Conservation (phyloP, 1,284 basidiomycete species). For the Agaricales sp. region DNA sequence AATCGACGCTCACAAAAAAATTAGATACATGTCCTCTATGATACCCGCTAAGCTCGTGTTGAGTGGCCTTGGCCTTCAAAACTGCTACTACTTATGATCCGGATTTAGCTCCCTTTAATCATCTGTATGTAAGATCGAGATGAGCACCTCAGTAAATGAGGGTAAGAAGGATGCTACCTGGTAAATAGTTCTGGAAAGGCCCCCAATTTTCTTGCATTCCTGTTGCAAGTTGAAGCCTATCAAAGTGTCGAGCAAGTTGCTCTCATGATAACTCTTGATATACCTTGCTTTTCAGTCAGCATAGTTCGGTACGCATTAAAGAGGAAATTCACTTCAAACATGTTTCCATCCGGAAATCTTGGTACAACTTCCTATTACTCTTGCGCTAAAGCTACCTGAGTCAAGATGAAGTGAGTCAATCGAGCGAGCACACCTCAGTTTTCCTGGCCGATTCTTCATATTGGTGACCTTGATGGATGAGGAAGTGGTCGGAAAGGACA, state of each 20-base stretch:
- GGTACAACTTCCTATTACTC: slow-evolving; percentile 68
- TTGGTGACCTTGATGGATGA: slow-evolving; percentile 75
- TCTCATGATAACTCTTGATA: slow-evolving; percentile 40
- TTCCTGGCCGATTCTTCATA: slow-evolving; percentile 69
- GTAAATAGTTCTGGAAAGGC: slow-evolving; percentile 28
- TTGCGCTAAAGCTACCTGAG: slow-evolving; percentile 36
- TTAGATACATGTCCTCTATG: too few relatives aligned
- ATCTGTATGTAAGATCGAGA: background rate
- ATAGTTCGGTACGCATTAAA: too few relatives aligned
- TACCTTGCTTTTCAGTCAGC: too few relatives aligned
- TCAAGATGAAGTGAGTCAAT: background rate
- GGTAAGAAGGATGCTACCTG: slow-evolving; percentile 30
- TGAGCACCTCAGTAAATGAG: background rate
- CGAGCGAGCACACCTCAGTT: slow-evolving; percentile 38
- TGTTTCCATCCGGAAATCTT: slow-evolving; percentile 66
- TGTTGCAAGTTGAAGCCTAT: slow-evolving; percentile 43
- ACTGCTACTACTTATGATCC: too few relatives aligned
- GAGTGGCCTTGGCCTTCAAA: too few relatives aligned
- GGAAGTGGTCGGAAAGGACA: slow-evolving; percentile 76
- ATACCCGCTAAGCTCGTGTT: too few relatives aligned
- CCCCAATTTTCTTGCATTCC: slow-evolving; percentile 58
- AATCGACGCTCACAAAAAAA: too few relatives aligned
- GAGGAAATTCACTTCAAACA: slow-evolving; percentile 52
- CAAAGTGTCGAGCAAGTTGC: slow-evolving; percentile 35
- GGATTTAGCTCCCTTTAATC: background rate